A percentile compares a stretch with the other conserved stretches of the same genome.
Evolutionary conservation across 2,329 filamentous ascomycete species (phyloP).

Genomic region (Colletotrichum sojae): DNA sequence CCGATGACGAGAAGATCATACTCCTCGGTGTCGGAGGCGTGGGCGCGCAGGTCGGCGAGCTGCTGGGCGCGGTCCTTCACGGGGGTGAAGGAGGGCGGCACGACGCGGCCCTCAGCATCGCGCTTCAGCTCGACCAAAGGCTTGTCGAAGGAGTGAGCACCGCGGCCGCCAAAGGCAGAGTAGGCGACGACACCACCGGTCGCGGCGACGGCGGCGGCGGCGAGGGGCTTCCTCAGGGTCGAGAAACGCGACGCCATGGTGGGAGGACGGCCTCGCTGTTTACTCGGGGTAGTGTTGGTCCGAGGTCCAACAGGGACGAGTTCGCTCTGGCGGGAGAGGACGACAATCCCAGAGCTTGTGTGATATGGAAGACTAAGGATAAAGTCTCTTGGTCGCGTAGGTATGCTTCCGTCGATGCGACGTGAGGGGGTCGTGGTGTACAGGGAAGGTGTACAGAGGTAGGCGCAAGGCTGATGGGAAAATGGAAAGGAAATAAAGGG

Average conservation of each 20-base stretch:
- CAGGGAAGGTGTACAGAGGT: constrained; percentile 4
- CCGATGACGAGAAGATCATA: constrained; percentile 87
- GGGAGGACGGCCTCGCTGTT: not conserved
- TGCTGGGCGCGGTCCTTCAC: constrained; percentile 54
- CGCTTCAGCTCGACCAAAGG: constrained; percentile 53
- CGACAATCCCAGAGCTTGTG: constrained; percentile 15
- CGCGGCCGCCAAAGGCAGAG: constrained; percentile 45
- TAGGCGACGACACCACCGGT: constrained; percentile 50
- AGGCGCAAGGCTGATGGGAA: not conserved
- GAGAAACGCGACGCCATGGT: constrained; percentile 54
- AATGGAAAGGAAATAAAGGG: not conserved
- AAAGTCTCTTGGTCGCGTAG: constrained; percentile 1
- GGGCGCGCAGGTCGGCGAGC: constrained; percentile 56
- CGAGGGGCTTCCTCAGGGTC: constrained; percentile 53
- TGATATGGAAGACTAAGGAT: not conserved
- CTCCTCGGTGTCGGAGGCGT: constrained; percentile 61
- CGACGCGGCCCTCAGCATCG: constrained; percentile 53
- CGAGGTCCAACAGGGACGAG: constrained; percentile 22
- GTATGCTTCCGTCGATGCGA: not conserved
- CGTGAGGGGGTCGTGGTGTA: not conserved
- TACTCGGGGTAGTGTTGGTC: constrained; percentile 15
- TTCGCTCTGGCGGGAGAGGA: not conserved
- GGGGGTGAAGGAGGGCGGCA: constrained; percentile 54
- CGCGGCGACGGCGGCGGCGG: constrained; percentile 46
- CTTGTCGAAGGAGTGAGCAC: constrained; percentile 49